phyloP scores from a whole-genome alignment of 345 rosid species.

The Mallotus nudiflorus region DNA sequence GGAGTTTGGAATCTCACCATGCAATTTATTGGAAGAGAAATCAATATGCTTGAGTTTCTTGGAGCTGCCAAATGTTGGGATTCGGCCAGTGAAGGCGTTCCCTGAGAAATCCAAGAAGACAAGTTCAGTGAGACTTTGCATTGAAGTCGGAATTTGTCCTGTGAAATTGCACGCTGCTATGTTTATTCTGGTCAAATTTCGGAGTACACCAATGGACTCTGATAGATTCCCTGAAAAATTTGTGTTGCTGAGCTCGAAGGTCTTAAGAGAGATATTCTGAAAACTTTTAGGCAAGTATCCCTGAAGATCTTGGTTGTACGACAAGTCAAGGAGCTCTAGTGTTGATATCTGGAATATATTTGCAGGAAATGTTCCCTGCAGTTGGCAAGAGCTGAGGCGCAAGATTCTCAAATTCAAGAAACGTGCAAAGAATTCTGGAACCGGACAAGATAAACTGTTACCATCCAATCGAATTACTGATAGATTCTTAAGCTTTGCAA shows the following conservation, averaged over 20 bases:
- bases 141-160: slow-evolving; percentile 34
- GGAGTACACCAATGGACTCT: slow-evolving; percentile 31
- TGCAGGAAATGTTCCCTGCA: slow-evolving; percentile 35
- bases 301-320: slow-evolving; percentile 13
- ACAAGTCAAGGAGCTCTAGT: slow-evolving; percentile 36
- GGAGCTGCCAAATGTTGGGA: slow-evolving; percentile 30
- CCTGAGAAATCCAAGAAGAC: slow-evolving; percentile 33
- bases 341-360: slow-evolving; percentile 21
- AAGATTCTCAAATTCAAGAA: slow-evolving; percentile 23
- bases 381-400: slow-evolving; percentile 9
- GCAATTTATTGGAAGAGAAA: slow-evolving; percentile 32
- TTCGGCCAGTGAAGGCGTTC: slow-evolving; percentile 32
- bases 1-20: slow-evolving; percentile 25
- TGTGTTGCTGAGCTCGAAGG: slow-evolving; percentile 25
- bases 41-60: slow-evolving; percentile 29
- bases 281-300: slow-evolving; percentile 25
- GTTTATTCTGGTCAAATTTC: slow-evolving; percentile 20
- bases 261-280: slow-evolving; percentile 22
- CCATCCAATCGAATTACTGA: slow-evolving; percentile 9
- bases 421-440: slow-evolving; percentile 32
- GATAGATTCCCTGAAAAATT: slow-evolving; percentile 37
- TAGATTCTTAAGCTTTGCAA: slow-evolving; percentile 17
- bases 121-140: slow-evolving; percentile 25
- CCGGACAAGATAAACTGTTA: slow-evolving; percentile 23
- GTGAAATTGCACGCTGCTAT: slow-evolving; percentile 18